These are phyloP conservation scores for Phytophthora pinifolia DNA, from an alignment of 352 stramenopile genomes.

Conservation along the genomic window DNA sequence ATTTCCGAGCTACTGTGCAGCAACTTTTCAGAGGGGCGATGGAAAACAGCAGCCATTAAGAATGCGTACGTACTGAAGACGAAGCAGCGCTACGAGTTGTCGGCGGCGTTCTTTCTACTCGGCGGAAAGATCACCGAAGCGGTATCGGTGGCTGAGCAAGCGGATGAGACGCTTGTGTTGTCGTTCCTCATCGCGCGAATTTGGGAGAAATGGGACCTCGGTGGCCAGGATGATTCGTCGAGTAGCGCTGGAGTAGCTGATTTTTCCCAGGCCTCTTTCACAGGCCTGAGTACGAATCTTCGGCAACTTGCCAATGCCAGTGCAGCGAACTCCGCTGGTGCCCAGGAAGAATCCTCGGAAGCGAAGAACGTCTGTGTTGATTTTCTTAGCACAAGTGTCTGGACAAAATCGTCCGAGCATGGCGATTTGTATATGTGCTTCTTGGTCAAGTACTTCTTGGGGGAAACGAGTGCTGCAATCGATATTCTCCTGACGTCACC, in stretches of 20 bases:
- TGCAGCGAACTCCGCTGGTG: neutral
- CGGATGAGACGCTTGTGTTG: conserved; percentile 69
- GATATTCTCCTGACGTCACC: conserved; percentile 55
- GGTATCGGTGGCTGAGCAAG: conserved; percentile 70
- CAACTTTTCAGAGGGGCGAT: conserved; percentile 80
- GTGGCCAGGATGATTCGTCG: conserved; percentile 24
- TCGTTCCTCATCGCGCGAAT: conserved; percentile 81
- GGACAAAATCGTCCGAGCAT: conserved; percentile 42
- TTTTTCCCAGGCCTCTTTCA: conserved; percentile 55
- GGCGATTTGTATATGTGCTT: conserved; percentile 81
- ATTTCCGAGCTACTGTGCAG: conserved; percentile 81
- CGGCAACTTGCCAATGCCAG: conserved; percentile 16
- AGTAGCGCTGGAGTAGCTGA: conserved; percentile 9
- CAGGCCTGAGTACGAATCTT: conserved; percentile 53
- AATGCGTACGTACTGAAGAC: conserved; percentile 89
- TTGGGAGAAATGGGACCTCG: conserved; percentile 74
- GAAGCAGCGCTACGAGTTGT: conserved; percentile 82
- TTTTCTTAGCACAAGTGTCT: conserved; percentile 64
- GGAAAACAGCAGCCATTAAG: conserved; percentile 89
- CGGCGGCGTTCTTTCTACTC: conserved; percentile 83
- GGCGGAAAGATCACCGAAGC: conserved; percentile 78
- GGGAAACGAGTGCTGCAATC: conserved; percentile 46
- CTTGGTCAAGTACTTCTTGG: conserved; percentile 65
- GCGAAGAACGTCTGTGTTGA: conserved; percentile 49
- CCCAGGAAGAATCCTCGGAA: conserved; percentile 10